A percentile compares a stretch with the other conserved stretches of the same genome.
Evolutionary conservation across 2,329 filamentous ascomycete genomes (phyloP).

Genomic region (Paramyrothecium roridum): DNA sequence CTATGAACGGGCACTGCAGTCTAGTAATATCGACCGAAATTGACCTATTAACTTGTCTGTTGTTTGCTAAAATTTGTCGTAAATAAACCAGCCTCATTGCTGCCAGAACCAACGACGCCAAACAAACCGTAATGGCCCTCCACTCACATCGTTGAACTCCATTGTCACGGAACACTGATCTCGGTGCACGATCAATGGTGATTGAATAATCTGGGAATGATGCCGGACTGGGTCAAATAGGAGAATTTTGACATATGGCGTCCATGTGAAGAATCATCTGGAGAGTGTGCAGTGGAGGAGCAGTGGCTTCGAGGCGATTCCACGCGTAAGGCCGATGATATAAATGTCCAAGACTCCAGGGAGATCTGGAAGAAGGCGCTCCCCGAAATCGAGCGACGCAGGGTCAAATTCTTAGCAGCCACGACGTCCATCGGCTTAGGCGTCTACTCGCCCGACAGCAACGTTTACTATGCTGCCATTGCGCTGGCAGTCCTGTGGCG

Average conservation of each 20-base stretch:
- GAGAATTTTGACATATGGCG: neutral
- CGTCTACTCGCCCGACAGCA: neutral
- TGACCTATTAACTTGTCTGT: no score
- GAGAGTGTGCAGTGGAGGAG: neutral
- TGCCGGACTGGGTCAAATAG: constrained; percentile 8
- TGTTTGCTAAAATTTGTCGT: no score
- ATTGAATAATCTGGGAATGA: neutral
- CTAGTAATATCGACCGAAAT: no score
- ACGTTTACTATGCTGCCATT: neutral
- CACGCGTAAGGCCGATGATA: constrained; percentile 5
- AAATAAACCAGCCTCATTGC: no score
- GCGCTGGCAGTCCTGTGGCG: constrained; percentile 10
- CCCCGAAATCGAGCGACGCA: neutral
- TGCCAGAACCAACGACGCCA: no score
- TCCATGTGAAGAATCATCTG: neutral
- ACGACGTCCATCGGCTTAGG: neutral
- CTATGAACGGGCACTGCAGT: no score
- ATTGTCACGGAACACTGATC: no score
- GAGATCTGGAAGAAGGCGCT: constrained; percentile 5
- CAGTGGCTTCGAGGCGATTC: neutral
- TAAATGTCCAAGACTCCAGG: constrained; percentile 6
- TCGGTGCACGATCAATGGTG: no score
- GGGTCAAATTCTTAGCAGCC: neutral
- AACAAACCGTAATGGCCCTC: no score
- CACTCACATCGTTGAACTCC: no score